Percentiles rank a stretch among this genome's conserved stretches.
phyloP scores from a whole-genome alignment of 2,329 filamentous ascomycete species.

The Cadophora gregata region DNA sequence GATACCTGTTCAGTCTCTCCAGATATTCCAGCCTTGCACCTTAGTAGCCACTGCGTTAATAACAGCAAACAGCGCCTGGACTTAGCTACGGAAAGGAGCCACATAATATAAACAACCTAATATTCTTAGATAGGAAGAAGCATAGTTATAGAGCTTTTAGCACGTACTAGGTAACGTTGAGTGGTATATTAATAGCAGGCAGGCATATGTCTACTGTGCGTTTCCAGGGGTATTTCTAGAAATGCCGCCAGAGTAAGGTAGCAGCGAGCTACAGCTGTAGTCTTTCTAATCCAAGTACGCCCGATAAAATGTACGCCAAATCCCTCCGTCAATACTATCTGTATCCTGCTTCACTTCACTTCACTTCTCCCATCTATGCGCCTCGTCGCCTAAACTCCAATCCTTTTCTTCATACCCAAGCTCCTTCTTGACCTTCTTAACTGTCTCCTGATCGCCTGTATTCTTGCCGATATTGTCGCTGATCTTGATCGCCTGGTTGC shows the following conservation, averaged over 20 bases:
- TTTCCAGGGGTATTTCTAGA: constrained; percentile 15
- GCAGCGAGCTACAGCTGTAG: constrained; percentile 6
- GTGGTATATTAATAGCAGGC: too few relatives aligned
- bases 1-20: too few relatives aligned
- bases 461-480: constrained; percentile 91
- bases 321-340: not conserved
- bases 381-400: constrained; percentile 87
- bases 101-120: too few relatives aligned
- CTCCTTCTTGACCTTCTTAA: constrained; percentile 82
- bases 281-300: constrained; percentile 2
- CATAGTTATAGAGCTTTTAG: too few relatives aligned
- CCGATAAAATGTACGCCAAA: not conserved
- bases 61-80: too few relatives aligned
- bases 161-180: too few relatives aligned
- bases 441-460: constrained; percentile 81
- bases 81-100: too few relatives aligned
- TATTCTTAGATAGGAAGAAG: too few relatives aligned
- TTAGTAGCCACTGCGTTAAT: too few relatives aligned
- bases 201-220: too few relatives aligned
- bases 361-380: constrained; percentile 75
- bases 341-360: constrained; percentile 52
- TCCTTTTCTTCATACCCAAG: constrained; percentile 85
- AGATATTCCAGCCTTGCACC: too few relatives aligned
- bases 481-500: constrained; percentile 87
- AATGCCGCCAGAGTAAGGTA: constrained; percentile 7